Evolutionary conservation across 2,329 filamentous ascomycete species (phyloP).

Genomic region (Ophiocordyceps sinensis): DNA sequence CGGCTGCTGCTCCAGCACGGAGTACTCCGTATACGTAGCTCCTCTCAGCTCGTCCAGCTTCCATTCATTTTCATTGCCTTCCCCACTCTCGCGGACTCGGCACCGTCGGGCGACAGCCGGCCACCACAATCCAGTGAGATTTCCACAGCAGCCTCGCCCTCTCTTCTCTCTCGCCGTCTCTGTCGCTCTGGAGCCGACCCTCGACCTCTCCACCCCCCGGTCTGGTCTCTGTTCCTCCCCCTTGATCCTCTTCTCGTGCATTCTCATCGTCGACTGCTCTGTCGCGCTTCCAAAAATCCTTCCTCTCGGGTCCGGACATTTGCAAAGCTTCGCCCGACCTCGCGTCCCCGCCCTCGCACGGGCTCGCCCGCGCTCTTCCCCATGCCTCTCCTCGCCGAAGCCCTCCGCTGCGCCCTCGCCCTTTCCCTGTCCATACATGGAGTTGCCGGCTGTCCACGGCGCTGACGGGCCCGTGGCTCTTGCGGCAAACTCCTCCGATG

Average conservation of each 20-base stretch:
- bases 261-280: too few species aligned
- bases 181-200: neutral
- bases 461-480: slow-evolving; percentile 3
- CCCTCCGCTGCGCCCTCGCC: slow-evolving; percentile 1
- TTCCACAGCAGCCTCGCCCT: neutral
- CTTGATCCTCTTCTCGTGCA: neutral
- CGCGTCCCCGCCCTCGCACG: neutral
- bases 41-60: neutral
- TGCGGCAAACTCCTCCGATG: neutral
- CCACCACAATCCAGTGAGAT: slow-evolving; percentile 1
- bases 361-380: slow-evolving; percentile 2
- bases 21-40: too few species aligned
- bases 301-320: too few species aligned
- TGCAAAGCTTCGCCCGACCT: neutral
- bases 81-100: slow-evolving; percentile 1
- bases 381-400: slow-evolving; percentile 4
- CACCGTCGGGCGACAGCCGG: slow-evolving; percentile 7
- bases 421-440: slow-evolving; percentile 5
- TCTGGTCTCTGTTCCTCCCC: too few species aligned
- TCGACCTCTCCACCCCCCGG: neutral
- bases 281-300: too few species aligned
- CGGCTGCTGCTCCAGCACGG: too few species aligned
- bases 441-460: slow-evolving; percentile 3
- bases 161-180: neutral
- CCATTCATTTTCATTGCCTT: neutral